Evolutionary conservation across 345 rosid species (phyloP).

Genomic region (Populus deltoides): DNA sequence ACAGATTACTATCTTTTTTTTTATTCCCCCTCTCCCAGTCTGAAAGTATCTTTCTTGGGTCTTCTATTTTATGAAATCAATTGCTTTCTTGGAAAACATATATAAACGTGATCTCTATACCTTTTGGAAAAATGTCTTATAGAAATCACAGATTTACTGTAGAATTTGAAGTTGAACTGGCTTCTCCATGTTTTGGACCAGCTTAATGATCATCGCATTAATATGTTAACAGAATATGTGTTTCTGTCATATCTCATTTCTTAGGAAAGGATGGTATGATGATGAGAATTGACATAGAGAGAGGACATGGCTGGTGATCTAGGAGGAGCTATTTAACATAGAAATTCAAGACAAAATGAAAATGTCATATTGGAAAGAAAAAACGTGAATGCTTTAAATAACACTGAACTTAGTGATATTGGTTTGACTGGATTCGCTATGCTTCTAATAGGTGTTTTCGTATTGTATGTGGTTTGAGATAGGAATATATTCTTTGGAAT

Average conservation of each 20-base stretch:
- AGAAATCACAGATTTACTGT: neutral
- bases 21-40: no score
- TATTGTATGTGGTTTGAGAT: neutral
- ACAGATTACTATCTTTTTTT: no score
- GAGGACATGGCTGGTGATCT: neutral
- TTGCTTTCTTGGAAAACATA: neutral
- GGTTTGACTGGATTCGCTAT: neutral
- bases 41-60: neutral
- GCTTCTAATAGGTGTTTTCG: neutral
- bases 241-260: neutral
- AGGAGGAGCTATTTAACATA: neutral
- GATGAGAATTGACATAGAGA: no score
- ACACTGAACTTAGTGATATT: neutral
- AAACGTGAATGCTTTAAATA: neutral
- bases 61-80: neutral
- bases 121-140: neutral
- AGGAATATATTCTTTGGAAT: neutral
- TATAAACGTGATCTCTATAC: neutral
- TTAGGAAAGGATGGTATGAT: neutral
- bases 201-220: neutral
- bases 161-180: neutral
- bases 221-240: neutral
- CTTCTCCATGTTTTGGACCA: neutral
- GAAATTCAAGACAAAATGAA: neutral
- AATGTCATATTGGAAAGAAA: no score